These are phyloP conservation scores for Irpex sp. DNA, from an alignment of 1,284 basidiomycete species.

Conservation along the genomic window DNA sequence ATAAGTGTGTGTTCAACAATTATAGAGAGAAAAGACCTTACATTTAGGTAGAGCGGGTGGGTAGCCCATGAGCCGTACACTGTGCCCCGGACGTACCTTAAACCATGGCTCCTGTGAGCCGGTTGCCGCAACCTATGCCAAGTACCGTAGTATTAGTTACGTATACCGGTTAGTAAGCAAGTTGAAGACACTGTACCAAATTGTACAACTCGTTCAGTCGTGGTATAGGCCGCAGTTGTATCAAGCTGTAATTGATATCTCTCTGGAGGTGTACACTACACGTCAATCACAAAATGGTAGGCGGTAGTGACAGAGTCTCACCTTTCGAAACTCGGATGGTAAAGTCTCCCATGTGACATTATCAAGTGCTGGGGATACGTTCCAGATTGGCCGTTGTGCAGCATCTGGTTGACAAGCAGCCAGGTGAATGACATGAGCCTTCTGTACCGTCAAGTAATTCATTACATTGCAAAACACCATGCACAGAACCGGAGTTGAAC, in stretches of 20 bases:
- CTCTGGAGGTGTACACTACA: slow-evolving; percentile 36
- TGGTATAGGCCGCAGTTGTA: slow-evolving; percentile 43
- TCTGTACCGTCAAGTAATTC: slow-evolving; percentile 6
- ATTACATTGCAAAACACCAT: slow-evolving; percentile 9
- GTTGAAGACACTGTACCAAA: slow-evolving; percentile 30
- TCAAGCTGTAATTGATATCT: slow-evolving; percentile 54
- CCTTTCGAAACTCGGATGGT: slow-evolving; percentile 61
- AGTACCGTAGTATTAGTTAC: too few species aligned
- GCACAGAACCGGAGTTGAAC: slow-evolving; percentile 13
- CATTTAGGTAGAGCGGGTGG: slow-evolving; percentile 37
- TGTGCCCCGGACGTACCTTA: slow-evolving; percentile 39
- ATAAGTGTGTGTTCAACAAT: not conserved
- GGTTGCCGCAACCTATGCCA: slow-evolving; percentile 33
- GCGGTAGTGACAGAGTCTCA: slow-evolving; percentile 17
- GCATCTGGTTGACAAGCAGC: slow-evolving; percentile 54
- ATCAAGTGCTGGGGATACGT: slow-evolving; percentile 49
- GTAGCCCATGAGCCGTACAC: slow-evolving; percentile 47
- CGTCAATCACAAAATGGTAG: not conserved
- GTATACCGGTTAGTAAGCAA: too few species aligned
- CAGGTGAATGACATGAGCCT: slow-evolving; percentile 56
- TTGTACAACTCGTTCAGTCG: slow-evolving; percentile 50
- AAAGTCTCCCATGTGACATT: slow-evolving; percentile 62
- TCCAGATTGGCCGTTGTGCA: slow-evolving; percentile 52
- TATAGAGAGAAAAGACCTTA: slow-evolving; percentile 8
- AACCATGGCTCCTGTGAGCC: slow-evolving; percentile 52